A percentile compares a stretch with the other conserved stretches of the same genome.
These are phyloP conservation scores for Zelopaecilomyces penicillatus DNA, from an alignment of 2,329 filamentous ascomycete species.

Conservation along the genomic window DNA sequence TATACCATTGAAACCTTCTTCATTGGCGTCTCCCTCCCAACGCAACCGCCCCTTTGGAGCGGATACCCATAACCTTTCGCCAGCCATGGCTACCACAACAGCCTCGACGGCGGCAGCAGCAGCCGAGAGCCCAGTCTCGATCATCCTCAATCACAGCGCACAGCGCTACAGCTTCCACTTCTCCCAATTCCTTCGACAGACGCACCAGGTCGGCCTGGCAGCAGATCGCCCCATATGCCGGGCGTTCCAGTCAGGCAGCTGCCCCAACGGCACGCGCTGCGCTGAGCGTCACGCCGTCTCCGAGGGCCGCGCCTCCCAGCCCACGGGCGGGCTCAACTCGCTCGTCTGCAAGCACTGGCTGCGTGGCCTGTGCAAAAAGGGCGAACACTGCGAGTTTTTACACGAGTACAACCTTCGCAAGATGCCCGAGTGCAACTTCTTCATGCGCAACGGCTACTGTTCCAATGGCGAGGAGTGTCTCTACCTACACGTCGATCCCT, in stretches of 20 bases:
- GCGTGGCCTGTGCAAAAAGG: constrained; percentile 94
- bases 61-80: not conserved
- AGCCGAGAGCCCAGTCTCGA: constrained; percentile 21
- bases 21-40: not conserved
- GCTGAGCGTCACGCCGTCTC: constrained; percentile 65
- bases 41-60: not conserved
- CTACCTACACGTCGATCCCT: constrained; percentile 81
- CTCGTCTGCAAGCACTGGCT: constrained; percentile 99
- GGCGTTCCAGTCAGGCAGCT: constrained; percentile 77
- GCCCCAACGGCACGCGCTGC: constrained; percentile 75
- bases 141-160: constrained; percentile 49
- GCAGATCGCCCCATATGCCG: constrained; percentile 75
- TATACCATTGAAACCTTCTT: not conserved
- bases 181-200: constrained; percentile 72
- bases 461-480: constrained; percentile 95
- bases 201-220: constrained; percentile 76
- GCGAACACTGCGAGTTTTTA: constrained; percentile 90
- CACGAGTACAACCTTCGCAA: constrained; percentile 98
- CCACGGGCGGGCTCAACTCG: constrained; percentile 57
- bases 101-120: constrained; percentile 7
- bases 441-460: constrained; percentile 86
- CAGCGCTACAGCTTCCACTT: constrained; percentile 68
- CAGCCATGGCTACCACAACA: constrained; percentile 22
- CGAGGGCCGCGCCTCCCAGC: constrained; percentile 43
- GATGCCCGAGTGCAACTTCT: constrained; percentile 98